Base-by-base conservation (phyloP, 2,329 filamentous ascomycete species). In the Fusarium continuum region DNA sequence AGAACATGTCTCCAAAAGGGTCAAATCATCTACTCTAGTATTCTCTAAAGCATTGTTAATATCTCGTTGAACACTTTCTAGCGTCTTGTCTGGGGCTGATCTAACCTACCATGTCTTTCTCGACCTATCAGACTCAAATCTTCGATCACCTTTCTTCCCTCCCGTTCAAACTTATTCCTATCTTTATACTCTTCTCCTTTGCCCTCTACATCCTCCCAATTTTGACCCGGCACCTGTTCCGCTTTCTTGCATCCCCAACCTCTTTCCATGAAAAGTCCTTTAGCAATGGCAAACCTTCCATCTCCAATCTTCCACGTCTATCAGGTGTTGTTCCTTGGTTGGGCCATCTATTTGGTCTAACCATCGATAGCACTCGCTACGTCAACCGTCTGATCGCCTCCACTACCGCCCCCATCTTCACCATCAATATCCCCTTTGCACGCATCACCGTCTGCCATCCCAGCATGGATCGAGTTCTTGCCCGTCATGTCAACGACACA, bases 341-440 rank as follows among this genome's bases (percentile, higher is more conserved):
- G 8, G 71, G 71, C 5, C 71, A 73, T 26, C 60, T 71, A 23
- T 51, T 71, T 26, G 63, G 65, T 0, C 61, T 73, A 8, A 66
- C 63, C 22, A 60, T 57, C 3, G 58, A 71, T 38, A 72, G 69
- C 26, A 62, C 57, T 11, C 71, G 71, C 25, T 71, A 73, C 26
- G 36, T 73, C 39, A 71, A 73, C 44, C 35, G 54, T 9, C 63
- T 73, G 20, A 67, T 73, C 17, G 54, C 58, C 6, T 68, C 64
- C 2, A 67, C 65, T 8, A 31, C 64, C 4, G 55, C 68, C 5
- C 65, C 67, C 13, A 52, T 71, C 23, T 73, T 74, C 19, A 72
- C 70, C 34, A 74, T 74, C 61, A 67, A 71, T 28, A 64, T 74
- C 31, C 69, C 73, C 8, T 69, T 70, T 48, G 67, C 67, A 25